phyloP scores from a whole-genome alignment of 2,329 filamentous ascomycete species.

The Cladophialophora carrionii region DNA sequence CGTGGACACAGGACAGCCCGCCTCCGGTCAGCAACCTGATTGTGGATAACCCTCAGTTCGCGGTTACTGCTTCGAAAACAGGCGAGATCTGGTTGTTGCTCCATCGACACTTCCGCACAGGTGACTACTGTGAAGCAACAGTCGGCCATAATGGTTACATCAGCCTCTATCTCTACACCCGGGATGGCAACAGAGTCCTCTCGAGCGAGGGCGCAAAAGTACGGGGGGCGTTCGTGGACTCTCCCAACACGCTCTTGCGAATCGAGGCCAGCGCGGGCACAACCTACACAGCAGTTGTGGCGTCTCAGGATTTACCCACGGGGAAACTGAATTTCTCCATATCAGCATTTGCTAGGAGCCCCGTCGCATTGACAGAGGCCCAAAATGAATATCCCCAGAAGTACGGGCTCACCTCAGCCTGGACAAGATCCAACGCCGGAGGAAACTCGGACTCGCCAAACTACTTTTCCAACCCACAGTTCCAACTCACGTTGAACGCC shows the following conservation, averaged over 20 bases:
- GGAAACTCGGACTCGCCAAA: conserved; percentile 76
- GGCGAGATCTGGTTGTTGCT: conserved; percentile 81
- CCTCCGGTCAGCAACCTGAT: conserved; percentile 33
- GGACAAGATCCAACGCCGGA: conserved; percentile 79
- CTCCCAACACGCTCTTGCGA: conserved; percentile 84
- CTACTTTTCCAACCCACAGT: conserved; percentile 89
- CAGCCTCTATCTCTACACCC: conserved; percentile 78
- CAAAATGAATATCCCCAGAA: conserved; percentile 62
- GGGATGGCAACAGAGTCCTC: conserved; percentile 71
- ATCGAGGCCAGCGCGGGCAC: conserved; percentile 62
- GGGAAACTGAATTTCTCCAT: conserved; percentile 82
- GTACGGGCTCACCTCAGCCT: conserved; percentile 65
- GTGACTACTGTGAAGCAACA: conserved; percentile 58
- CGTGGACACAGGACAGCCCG: conserved; percentile 67
- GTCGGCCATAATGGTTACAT: conserved; percentile 73
- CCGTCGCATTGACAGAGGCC: conserved; percentile 66
- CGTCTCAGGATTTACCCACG: conserved; percentile 76
- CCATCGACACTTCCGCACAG: conserved; percentile 79
- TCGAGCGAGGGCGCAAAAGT: conserved; percentile 72
- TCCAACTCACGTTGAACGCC: conserved; percentile 59
- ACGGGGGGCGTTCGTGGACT: conserved; percentile 86
- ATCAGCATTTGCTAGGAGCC: conserved; percentile 72
- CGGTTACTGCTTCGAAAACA: conserved; percentile 56
- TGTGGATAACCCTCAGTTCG: conserved; percentile 68
- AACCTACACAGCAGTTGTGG: conserved; percentile 68